Percentiles rank a stretch among this genome's conserved stretches.
These are phyloP conservation scores for Ceratonia siliqua DNA, from an alignment of 306 rosid species.

Conservation along the genomic window DNA sequence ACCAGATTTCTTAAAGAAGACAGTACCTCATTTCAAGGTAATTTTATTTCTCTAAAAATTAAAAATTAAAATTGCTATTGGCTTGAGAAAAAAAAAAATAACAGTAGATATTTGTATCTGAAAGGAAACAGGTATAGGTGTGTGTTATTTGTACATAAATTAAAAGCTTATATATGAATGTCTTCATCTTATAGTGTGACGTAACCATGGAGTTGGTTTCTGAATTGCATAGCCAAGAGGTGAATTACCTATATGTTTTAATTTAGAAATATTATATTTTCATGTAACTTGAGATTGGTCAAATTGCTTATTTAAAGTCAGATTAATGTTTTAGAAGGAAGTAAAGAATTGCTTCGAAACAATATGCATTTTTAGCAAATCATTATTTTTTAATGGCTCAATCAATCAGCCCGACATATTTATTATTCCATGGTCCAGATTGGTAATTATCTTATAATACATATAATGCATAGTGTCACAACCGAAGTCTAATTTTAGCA, in stretches of 20 bases:
- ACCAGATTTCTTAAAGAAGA: conserved; percentile 92
- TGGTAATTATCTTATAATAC: background rate
- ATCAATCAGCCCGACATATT: background rate
- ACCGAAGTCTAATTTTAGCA: background rate
- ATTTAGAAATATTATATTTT: no score
- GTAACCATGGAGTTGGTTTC: no score
- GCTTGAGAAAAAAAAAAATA: background rate
- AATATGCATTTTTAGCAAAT: no score
- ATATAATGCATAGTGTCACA: background rate
- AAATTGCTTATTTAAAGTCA: no score
- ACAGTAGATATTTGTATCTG: conserved; percentile 16
- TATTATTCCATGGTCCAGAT: background rate
- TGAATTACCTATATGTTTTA: no score
- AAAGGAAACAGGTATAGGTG: background rate
- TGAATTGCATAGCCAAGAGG: no score
- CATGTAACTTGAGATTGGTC: no score
- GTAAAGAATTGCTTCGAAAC: no score
- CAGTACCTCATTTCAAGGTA: conserved; percentile 96
- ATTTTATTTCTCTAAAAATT: conserved; percentile 3
- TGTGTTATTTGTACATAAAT: no score
- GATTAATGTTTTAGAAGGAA: no score
- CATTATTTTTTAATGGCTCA: background rate
- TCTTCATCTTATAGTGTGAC: background rate
- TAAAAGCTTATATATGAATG: no score
- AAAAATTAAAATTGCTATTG: conserved; percentile 8